Evolutionary conservation across 176 grass and related monocot genomes (phyloP), one percentile per base, ranked within the genome.

Genomic region (Carex littledalei): DNA sequence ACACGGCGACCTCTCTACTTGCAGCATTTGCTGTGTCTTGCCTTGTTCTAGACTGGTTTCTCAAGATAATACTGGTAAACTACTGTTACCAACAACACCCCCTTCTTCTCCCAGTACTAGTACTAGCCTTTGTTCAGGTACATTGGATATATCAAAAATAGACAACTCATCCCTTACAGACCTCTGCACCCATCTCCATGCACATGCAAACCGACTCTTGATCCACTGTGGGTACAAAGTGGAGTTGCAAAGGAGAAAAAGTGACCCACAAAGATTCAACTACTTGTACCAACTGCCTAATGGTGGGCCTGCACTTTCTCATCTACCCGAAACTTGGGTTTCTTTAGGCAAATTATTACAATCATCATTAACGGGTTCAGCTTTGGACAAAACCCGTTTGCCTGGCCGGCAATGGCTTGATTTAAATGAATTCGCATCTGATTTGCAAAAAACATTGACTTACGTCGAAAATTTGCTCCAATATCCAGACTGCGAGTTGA

Each of bases 261-360:
- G 34, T 22, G 55, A 80, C 73, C 87, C 35, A 80, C 89, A 52
- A 84, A 94, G 73, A 87, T 43, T 81, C 17, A 86, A 98, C 12
- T 12, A 59, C 12, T 2, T 79, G 2, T 98, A 89, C 37, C 45
- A 61, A 82, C 32, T 83, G 0, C 95, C 95, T 20, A 82, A 87
- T 56, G 83, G 88, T 62, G 37, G 63, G 70, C 24, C 17, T 18
- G 87, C 56, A 35, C 37, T 90, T 26, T 84, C 83, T 84, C 90
- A 92, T 78, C 92, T 98, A 74, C 78, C 90, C 39, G 90, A 81
- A 86, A 91, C 92, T 60, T 98, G 95, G 95, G 77, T 91, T 88
- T 90, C 73, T 77, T 93, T 88, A 90, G 91, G 95, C 35, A 86
- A 87, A 64, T 63, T 84, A 87, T 83, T 97, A 78, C 85, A 86